Evolutionary conservation across 73 alveolate genomes (phyloP).

Genomic region (Paramecium primaurelia): DNA sequence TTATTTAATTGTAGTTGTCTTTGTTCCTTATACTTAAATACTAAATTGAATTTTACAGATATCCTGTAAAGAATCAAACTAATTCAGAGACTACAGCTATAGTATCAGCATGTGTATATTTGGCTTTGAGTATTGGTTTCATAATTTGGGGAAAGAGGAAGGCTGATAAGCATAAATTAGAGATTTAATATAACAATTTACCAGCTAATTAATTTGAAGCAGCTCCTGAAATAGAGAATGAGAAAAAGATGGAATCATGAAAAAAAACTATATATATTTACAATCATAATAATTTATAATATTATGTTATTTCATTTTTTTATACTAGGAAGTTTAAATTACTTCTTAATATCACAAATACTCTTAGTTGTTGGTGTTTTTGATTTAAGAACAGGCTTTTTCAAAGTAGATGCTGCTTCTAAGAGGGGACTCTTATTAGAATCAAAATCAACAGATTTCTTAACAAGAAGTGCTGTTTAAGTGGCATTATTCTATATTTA

Average conservation of each 20-base stretch:
- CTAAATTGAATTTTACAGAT: background rate
- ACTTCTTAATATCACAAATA: background rate
- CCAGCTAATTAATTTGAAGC: conserved; percentile 26
- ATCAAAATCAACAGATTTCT: conserved; percentile 21
- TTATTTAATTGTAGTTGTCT: background rate
- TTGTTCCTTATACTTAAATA: background rate
- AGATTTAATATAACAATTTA: background rate
- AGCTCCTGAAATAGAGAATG: conserved; percentile 15
- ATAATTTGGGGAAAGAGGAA: conserved; percentile 7
- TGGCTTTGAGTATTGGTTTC: background rate
- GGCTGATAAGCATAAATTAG: background rate
- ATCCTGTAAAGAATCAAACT: background rate
- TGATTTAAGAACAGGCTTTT: background rate
- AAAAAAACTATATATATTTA: background rate
- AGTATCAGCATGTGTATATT: background rate
- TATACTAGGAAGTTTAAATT: conserved; percentile 9
- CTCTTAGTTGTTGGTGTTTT: background rate
- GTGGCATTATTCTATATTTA: background rate
- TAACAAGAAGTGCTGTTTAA: background rate
- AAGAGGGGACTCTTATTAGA: background rate
- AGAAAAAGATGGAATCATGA: background rate
- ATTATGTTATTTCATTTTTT: background rate
- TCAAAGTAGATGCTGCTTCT: background rate
- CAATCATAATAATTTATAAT: background rate
- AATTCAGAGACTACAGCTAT: background rate